Evolutionary conservation across 352 stramenopile genomes (phyloP).

Genomic region (Phytopythium mirpurense): DNA sequence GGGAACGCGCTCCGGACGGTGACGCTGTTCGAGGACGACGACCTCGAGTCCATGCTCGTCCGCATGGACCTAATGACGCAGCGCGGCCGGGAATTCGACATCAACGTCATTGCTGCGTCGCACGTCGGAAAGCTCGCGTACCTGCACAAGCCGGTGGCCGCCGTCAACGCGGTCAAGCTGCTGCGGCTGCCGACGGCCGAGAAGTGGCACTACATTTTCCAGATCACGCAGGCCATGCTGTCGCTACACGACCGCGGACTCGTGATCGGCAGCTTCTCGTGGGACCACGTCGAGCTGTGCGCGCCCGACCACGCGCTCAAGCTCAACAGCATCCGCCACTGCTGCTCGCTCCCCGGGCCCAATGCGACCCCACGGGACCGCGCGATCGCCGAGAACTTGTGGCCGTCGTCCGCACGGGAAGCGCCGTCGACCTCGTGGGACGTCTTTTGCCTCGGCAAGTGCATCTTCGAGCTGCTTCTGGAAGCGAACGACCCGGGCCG

Average conservation of each 20-base stretch:
- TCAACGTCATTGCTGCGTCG: not conserved
- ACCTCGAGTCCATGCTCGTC: not conserved
- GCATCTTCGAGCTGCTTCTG: conserved; percentile 4
- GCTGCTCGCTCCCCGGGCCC: not conserved
- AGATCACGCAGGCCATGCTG: conserved; percentile 1
- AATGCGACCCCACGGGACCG: not conserved
- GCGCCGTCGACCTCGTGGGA: not conserved
- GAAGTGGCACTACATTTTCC: conserved; percentile 2
- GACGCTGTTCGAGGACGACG: not conserved
- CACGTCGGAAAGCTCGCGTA: conserved; percentile 3
- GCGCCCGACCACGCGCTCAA: not conserved
- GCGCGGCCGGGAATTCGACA: not conserved
- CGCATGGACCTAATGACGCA: conserved; percentile 1
- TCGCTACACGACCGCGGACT: conserved; percentile 2
- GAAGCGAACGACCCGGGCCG: conserved; percentile 4
- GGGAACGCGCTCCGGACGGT: not conserved
- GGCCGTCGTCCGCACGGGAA: not conserved
- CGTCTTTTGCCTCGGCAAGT: conserved; percentile 2
- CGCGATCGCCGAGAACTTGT: not conserved
- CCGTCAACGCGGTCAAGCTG: conserved; percentile 1
- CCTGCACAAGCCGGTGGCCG: not conserved
- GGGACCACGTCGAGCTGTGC: conserved; percentile 5
- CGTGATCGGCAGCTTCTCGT: conserved; percentile 3
- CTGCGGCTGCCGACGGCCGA: not conserved
- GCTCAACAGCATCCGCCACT: not conserved